Evolutionary conservation across 257 asterid genomes (phyloP).

Genomic region (Salvia rosmarinus): DNA sequence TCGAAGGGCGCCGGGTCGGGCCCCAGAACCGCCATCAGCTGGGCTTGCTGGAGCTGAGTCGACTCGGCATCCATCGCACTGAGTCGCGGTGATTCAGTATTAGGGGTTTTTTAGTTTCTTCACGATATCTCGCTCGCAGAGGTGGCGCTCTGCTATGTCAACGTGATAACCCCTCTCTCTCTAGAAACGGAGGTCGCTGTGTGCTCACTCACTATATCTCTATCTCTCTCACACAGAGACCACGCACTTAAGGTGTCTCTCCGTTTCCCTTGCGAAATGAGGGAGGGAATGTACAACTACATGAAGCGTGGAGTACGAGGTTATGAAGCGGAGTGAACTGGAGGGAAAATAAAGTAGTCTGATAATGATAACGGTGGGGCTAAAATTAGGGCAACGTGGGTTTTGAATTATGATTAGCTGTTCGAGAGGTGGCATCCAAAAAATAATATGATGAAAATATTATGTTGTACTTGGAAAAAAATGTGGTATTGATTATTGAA

Average conservation of each 20-base stretch:
- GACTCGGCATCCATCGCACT: slow-evolving; percentile 63
- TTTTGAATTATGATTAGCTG: slow-evolving; percentile 14
- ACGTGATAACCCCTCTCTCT: slow-evolving; percentile 24
- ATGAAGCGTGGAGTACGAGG: slow-evolving; percentile 22
- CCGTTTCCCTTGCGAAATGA: neutral
- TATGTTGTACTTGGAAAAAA: too few species aligned
- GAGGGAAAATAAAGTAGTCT: slow-evolving; percentile 35
- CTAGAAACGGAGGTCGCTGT: neutral
- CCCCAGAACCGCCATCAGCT: slow-evolving; percentile 72
- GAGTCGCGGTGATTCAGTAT: slow-evolving; percentile 41
- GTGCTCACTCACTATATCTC: neutral
- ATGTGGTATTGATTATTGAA: neutral
- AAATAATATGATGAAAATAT: too few species aligned
- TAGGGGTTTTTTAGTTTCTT: slow-evolving; percentile 53
- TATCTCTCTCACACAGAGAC: slow-evolving; percentile 40
- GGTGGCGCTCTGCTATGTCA: slow-evolving; percentile 33
- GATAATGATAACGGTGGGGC: slow-evolving; percentile 37
- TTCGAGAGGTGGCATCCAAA: neutral
- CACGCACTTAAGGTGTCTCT: slow-evolving; percentile 35
- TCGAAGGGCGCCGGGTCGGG: slow-evolving; percentile 82
- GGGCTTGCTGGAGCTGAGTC: slow-evolving; percentile 75
- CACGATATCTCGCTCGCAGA: slow-evolving; percentile 14
- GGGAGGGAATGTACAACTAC: slow-evolving; percentile 37
- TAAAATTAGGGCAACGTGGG: slow-evolving; percentile 34
- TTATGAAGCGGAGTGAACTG: slow-evolving; percentile 16